phyloP scores from a whole-genome alignment of 2,329 filamentous ascomycete genomes.

The Metarhizium anisopliae region DNA sequence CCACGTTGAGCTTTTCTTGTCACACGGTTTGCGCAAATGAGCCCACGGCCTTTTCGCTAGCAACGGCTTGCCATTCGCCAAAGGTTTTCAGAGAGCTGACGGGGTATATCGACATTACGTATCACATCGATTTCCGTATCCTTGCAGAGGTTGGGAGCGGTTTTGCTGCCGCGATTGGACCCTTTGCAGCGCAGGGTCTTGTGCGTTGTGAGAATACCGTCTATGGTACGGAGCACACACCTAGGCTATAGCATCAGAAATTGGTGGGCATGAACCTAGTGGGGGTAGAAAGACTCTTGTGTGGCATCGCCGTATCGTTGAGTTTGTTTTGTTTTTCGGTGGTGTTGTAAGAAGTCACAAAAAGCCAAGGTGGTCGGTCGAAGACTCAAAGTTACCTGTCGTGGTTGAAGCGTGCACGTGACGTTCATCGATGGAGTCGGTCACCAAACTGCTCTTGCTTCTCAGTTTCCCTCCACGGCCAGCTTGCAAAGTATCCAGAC shows the following conservation, averaged over 20 bases:
- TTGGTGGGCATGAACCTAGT: no score
- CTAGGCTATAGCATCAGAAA: no score
- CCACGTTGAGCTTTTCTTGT: not conserved
- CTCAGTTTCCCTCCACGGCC: not conserved
- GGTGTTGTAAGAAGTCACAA: not conserved
- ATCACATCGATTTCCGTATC: not conserved
- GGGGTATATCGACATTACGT: not conserved
- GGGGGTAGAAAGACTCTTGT: no score
- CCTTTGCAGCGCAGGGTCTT: not conserved
- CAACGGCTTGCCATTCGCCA: not conserved
- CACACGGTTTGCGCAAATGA: not conserved
- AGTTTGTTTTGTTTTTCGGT: not conserved
- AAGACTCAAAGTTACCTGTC: no score
- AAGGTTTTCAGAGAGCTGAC: not conserved
- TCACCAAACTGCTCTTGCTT: no score
- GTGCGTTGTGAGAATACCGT: no score
- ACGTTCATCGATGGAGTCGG: not conserved
- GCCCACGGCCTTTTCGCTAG: not conserved
- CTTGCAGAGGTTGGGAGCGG: not conserved
- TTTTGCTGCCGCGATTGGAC: not conserved
- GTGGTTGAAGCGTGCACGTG: not conserved
- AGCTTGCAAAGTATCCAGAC: not conserved
- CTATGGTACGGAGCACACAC: no score
- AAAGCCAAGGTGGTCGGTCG: not conserved
- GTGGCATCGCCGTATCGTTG: no score